Base-by-base conservation (phyloP, 345 rosid genomes). In the Gossypium mustelinum region DNA sequence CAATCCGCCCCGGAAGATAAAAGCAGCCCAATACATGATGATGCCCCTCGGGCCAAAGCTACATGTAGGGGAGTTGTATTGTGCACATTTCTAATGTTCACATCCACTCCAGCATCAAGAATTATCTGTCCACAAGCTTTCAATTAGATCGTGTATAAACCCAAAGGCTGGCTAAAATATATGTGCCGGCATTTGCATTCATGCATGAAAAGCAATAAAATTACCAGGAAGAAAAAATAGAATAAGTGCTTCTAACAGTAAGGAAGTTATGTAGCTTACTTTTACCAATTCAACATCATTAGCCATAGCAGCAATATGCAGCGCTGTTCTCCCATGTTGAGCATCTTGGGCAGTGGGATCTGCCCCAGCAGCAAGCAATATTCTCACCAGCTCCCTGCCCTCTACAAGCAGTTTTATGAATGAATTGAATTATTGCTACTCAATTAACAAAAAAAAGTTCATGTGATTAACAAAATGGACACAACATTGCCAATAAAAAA, bases 101-200 rank as follows among this genome's bases (percentile, higher is more conserved):
- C 98, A 84, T 88, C 93, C 79, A 94, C 98, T 82, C 97, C 98
- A 85, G 94, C 92, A 81, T 88, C 91, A 52, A 94, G 97, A 81
- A 94, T 91, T 76, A 91, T 90, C 98, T 94, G 76, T 76, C 68
- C 55, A 83, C 20, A 20, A 72, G 7, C 43, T 72, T 47, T 63
- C 63, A 73, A 59, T 76, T 64, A 73, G 13, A 79, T 50, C 62
- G 18, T 70, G 52, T 16, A 81, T 80, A 29, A 80, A 24, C 59
- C 13, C 60, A 66, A 72, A 60, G 50, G 29, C 62, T 69, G 18
- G 22, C 9, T 14, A 2, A 34, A 67, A 67, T 11, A 34, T 16
- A 12, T 20, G 70, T 7, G 7, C 2, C 18, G 2, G 12, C n/a
- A 65, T 22, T 34, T 22, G 54, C 55, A 45, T 45, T 45, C 34